These are phyloP conservation scores for Aphanomyces astaci DNA, from an alignment of 352 stramenopile species.

Conservation along the genomic window DNA sequence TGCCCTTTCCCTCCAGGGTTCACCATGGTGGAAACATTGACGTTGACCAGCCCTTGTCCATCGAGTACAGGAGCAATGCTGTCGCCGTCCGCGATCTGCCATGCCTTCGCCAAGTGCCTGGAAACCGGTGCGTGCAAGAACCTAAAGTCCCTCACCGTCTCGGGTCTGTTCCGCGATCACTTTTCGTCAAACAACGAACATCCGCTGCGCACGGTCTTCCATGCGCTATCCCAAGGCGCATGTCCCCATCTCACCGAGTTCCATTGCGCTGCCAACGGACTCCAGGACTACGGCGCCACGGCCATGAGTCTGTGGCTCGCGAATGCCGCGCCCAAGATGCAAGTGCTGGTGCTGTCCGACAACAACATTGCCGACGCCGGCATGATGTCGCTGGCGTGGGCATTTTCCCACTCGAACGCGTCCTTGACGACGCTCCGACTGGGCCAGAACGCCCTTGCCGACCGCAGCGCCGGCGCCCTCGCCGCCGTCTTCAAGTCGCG, in stretches of 20 bases:
- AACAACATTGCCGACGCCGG: conserved; percentile 22
- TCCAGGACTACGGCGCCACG: conserved; percentile 12
- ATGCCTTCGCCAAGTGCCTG: conserved; percentile 18
- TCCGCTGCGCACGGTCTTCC: conserved; percentile 3
- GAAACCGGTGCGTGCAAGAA: conserved; percentile 9
- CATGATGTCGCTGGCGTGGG: conserved; percentile 18
- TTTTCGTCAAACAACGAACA: background rate
- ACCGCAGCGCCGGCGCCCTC: conserved; percentile 15
- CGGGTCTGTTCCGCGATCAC: conserved; percentile 14
- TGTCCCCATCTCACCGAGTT: conserved; percentile 14
- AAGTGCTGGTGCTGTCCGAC: background rate
- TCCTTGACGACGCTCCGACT: background rate
- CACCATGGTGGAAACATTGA: conserved; percentile 17
- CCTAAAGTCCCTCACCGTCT: conserved; percentile 18
- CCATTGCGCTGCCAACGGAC: conserved; percentile 9
- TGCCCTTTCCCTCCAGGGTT: conserved; percentile 20
- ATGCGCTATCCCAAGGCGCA: conserved; percentile 12
- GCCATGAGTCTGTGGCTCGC: conserved; percentile 22
- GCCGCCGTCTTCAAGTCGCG: conserved; percentile 22
- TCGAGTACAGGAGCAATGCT: background rate
- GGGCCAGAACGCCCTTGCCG: conserved; percentile 8
- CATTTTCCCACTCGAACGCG: conserved; percentile 5
- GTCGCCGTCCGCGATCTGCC: conserved; percentile 18
- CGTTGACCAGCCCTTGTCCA: background rate
- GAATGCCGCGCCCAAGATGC: conserved; percentile 18